Evolutionary conservation across 2,329 filamentous ascomycete species (phyloP), one percentile per base, ranked within the genome.

Genomic region (Talaromyces islandicus): DNA sequence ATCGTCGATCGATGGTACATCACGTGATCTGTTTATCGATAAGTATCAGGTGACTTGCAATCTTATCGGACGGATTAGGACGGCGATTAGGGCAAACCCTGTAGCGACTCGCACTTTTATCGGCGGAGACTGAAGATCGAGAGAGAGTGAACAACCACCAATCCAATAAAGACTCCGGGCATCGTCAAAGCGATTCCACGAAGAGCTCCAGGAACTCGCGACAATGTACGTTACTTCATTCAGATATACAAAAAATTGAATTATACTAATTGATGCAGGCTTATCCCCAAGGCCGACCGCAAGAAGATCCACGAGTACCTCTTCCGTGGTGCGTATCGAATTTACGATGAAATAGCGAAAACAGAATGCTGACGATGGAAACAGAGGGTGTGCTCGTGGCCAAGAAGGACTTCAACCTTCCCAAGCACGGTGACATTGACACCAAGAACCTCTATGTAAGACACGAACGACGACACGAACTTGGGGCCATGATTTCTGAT

Each of bases 291-390:
- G 89, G 90, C 91, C 82, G 94, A 99, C 85, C 92, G 95, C 85
- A 99, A 99, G 91, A 91, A 92, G 89, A 97, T 99, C 84, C 94
- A 99, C 88, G 93, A 93, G 89, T 96, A 93, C 89, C 91, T 99
- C 87, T 96, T 96, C 89, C 88, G 89, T 76, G 90, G 89, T 92
- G 77, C 75, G 77, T 76, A 66, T 67, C 58, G 52, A 55, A 52
- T 46, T 41, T 27, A 32, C 29, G 25, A 29, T 21, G 17, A 14
- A 25, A n/a, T 14, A 64, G 62, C 63, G 57, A 29, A 60, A 19
- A 19, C 9, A 29, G 12, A 35, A 5, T 27, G 29, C 25, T 38
- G 35, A 27, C 32, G 32, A 12, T 43, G 11, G 61, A 62, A 58
- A 72, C 68, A 85, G 85, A 89, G 84, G 86, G 86, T 80, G 86